phyloP scores from a whole-genome alignment of 2,329 filamentous ascomycete genomes.

The Aureobasidium sp. region DNA sequence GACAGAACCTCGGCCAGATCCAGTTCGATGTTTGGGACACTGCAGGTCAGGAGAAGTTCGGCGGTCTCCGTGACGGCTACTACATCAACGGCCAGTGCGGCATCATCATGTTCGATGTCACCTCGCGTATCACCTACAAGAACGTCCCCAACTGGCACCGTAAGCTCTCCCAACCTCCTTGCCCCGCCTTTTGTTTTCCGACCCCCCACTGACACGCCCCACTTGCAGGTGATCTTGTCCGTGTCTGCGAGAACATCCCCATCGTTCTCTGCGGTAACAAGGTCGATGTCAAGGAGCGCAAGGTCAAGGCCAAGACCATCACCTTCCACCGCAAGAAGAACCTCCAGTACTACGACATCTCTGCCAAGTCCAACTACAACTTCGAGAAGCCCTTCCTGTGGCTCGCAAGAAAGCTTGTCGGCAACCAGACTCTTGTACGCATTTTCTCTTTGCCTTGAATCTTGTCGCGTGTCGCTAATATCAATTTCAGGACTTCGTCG shows the following conservation, averaged over 20 bases:
- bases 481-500: conserved; percentile 75
- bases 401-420: conserved; percentile 96
- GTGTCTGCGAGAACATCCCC: conserved; percentile 98
- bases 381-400: conserved; percentile 99
- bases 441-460: no score
- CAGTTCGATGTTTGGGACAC: conserved; percentile 99
- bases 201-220: conserved; percentile 3
- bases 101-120: conserved; percentile 99
- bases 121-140: conserved; percentile 99
- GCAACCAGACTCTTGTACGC: conserved; percentile 77
- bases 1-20: conserved; percentile 82
- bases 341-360: conserved; percentile 99
- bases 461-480: conserved; percentile 24
- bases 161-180: conserved; percentile 47
- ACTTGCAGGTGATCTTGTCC: conserved; percentile 79
- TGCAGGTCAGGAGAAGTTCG: conserved; percentile 98
- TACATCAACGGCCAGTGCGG: conserved; percentile 99
- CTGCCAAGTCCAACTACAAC: conserved; percentile 99
- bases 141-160: conserved; percentile 99
- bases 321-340: conserved; percentile 99
- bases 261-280: conserved; percentile 99
- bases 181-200: conserved; percentile 3
- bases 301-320: conserved; percentile 99
- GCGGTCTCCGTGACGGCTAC: conserved; percentile 98
- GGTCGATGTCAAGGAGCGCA: conserved; percentile 99